Evolutionary conservation across 441 rosid genomes (phyloP), one percentile per base, ranked within the genome.

Genomic region (Euphorbia corollata): DNA sequence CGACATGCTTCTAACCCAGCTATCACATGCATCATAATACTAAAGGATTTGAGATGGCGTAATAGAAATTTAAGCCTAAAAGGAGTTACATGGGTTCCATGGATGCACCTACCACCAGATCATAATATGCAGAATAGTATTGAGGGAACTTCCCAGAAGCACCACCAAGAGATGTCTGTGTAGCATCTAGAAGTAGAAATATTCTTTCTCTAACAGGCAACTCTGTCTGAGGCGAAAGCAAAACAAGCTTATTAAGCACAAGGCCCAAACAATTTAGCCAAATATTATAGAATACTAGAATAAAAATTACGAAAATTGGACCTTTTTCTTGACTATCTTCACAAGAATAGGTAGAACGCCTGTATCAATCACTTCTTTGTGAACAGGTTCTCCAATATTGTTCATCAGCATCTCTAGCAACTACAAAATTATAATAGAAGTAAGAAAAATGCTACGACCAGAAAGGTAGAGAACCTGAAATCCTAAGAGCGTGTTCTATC

Each of bases 301-400:
- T 7, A 59, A 23, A 47, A 12, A 36, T 47, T 41, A n/a, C 12
- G 41, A 57, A n/a, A 71, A 59, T 45, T 71, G 54, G 71, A 94
- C 99, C 94, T 94, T 94, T 88, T 89, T 94, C 88, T 89, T 94
- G 56, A 94, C 97, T 72, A 91, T 89, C 88, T 91, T 91, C 75
- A 85, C 90, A 71, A 94, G 97, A 74, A 84, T 76, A 62, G 91
- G 84, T 69, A 94, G 88, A 76, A 94, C 68, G 68, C 88, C 88
- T 0, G 79, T 74, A 68, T 91, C 91, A 73, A 86, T 85, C 70
- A 94, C 99, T 80, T 78, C 90, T 76, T 85, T 84, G 74, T 91
- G 88, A 73, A 94, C 77, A 67, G 69, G 72, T 68, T 88, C 97
- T 68, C 98, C 98, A 36, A 88, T 87, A 78, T 91, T 91, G 79